Base-by-base conservation (phyloP, 140 eudicot genomes). In the Flaveria floridana region DNA sequence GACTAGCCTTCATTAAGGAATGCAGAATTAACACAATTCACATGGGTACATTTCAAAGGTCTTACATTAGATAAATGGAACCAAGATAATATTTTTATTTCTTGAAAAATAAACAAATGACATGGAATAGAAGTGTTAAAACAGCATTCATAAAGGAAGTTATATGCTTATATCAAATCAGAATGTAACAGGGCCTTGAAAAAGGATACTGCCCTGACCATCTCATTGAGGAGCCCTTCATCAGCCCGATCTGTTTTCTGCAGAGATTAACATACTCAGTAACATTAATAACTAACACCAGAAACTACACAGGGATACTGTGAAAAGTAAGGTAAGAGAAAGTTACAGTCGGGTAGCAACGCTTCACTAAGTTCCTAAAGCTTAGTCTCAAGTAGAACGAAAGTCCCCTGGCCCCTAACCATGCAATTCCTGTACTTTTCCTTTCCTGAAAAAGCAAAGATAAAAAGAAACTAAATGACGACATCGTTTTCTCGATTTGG, bases 141-240 rank as follows among this genome's bases (percentile, higher is more conserved):
- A 8, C 59, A 52, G 0, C 59, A 52, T 4, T 6, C 10, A 11
- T 2, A 37, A 53, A 37, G 0, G 23, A 55, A 65, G 65, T 26
- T 44, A 18, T 15, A 1, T 61, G 7, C 44, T 28, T 25, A 44
- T 6, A 48, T 25, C 23, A 78, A 34, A 63, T 18, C 46, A 46
- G 65, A 19, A 56, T 55, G 55, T 46, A 47, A 13, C 30, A 25
- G 25, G 72, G 51, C 14, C 48, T 37, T 25, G 26, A 46, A 65
- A 41, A 67, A 93, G 96, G 98, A 93, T 93, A 93, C 98, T 25
- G 98, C 95, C 77, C 92, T 80, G 11, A 86, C 78, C 98, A 93
- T 93, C 82, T 90, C 91, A 74, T 76, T 81, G 7, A 88, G 81
- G 67, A 93, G 91, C 87, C 85, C 85, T 82, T 88, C 94, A 77